Evolutionary conservation across 306 rosid species (phyloP).

Genomic region (Mucuna pruriens): DNA sequence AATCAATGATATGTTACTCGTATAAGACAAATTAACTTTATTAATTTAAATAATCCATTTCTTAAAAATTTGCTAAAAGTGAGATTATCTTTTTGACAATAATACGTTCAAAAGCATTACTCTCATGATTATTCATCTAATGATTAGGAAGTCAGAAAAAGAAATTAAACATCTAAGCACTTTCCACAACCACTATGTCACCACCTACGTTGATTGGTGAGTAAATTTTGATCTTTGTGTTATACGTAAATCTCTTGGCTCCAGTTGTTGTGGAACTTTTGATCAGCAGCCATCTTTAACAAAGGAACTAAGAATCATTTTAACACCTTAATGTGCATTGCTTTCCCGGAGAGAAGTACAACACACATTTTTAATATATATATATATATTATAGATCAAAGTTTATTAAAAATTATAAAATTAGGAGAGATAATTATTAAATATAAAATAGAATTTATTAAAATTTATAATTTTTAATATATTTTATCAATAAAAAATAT

Average conservation of each 20-base stretch:
- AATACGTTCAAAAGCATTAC: not conserved
- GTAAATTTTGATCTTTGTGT: not conserved
- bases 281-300: not conserved
- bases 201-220: not conserved
- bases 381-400: too few relatives aligned
- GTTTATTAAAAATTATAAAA: too few relatives aligned
- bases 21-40: not conserved
- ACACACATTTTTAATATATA: too few relatives aligned
- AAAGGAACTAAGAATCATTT: not conserved
- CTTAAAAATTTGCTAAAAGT: not conserved
- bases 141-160: not conserved
- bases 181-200: not conserved
- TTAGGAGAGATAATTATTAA: too few relatives aligned
- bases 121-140: not conserved
- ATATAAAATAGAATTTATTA: too few relatives aligned
- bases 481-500: too few relatives aligned
- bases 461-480: too few relatives aligned
- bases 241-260: not conserved
- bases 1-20: not conserved
- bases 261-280: not conserved
- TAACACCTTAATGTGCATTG: not conserved
- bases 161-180: not conserved
- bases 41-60: not conserved
- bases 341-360: too few relatives aligned
- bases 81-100: not conserved